Evolutionary conservation across 1,284 basidiomycete species (phyloP), one percentile per base, ranked within the genome.

Genomic region (Naganishia liquefaciens): DNA sequence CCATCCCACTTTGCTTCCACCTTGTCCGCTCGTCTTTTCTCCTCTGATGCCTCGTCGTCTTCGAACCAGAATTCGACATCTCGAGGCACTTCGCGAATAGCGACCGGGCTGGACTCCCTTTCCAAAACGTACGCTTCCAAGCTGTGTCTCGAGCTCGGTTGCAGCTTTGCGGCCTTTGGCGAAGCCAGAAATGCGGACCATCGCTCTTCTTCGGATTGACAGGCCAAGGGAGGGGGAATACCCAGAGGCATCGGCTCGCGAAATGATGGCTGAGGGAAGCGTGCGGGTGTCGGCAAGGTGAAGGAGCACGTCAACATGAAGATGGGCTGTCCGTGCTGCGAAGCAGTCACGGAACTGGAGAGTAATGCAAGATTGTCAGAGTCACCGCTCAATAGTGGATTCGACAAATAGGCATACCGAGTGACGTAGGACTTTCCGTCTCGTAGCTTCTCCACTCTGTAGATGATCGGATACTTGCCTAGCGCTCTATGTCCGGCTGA

Each of bases 281-380:
- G 37, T 25, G 55, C 55, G 1, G 85, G 85, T 75, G 93, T 90
- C 1, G 90, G 88, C 43, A 83, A 81, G 68, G 93, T 88, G 81
- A 93, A 96, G 1, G 91, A 94, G 73, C 89, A 92, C 67, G 90
- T 80, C 75, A 95, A 82, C 63, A 89, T 84, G 77, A 95, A 96
- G 69, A 96, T 85, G 49, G 84, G 83, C 52, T 82, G 81, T 43
- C 89, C 90, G 54, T 85, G 84, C 76, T 97, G 93, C 39, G 83
- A 81, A 1, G 88, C 88, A 73, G 86, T 86, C 67, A 93, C 90
- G 4, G 86, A 82, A 86, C 86, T 23, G 90, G 46, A 82, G 80
- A 74, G 90, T 91, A 21, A 87, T 13, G 28, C n/a, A 44, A 23
- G 27, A 30, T 6, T 39, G 37, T 33, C 27, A 54, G 50, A n/a